Percentiles rank a stretch among this genome's conserved stretches.
Evolutionary conservation across 2,329 filamentous ascomycete species (phyloP).

Genomic region (Colletotrichum salicis): DNA sequence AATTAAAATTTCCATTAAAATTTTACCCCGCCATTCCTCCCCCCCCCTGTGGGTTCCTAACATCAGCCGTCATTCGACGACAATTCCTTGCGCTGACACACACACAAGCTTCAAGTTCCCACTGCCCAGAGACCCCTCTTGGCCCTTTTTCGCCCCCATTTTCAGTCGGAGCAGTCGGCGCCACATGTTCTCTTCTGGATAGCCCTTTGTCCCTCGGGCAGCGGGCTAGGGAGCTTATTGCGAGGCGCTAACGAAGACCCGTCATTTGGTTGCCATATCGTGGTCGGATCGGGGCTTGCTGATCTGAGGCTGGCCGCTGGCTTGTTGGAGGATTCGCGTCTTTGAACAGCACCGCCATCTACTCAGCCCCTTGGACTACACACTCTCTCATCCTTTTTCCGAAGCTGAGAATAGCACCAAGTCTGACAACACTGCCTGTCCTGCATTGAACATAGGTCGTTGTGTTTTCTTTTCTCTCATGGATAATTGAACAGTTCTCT

Average conservation of each 20-base stretch:
- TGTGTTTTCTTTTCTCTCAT: neutral
- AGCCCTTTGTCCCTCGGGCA: constrained; percentile 10
- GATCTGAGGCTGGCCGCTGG: neutral
- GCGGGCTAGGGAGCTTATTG: constrained; percentile 15
- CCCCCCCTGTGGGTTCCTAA: constrained; percentile 25
- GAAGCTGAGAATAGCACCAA: constrained; percentile 30
- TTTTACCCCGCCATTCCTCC: constrained; percentile 31
- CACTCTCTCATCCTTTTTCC: constrained; percentile 1
- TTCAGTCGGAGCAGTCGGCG: constrained; percentile 6
- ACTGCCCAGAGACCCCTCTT: neutral
- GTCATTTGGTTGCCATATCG: constrained; percentile 6
- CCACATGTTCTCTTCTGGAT: constrained; percentile 8
- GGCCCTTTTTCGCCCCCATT: neutral
- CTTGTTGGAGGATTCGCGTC: constrained; percentile 17
- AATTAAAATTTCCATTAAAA: constrained; percentile 22
- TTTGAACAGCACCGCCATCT: constrained; percentile 28
- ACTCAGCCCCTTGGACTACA: constrained; percentile 22
- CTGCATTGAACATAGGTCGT: constrained; percentile 11
- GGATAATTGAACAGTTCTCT: constrained; percentile 8
- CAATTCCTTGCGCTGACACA: constrained; percentile 31
- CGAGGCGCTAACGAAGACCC: constrained; percentile 25
- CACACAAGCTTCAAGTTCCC: neutral
- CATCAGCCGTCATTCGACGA: constrained; percentile 18
- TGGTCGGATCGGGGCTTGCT: neutral
- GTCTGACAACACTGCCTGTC: constrained; percentile 9